These are phyloP conservation scores for Erodium trifolium DNA, from an alignment of 441 rosid species.

Conservation along the genomic window DNA sequence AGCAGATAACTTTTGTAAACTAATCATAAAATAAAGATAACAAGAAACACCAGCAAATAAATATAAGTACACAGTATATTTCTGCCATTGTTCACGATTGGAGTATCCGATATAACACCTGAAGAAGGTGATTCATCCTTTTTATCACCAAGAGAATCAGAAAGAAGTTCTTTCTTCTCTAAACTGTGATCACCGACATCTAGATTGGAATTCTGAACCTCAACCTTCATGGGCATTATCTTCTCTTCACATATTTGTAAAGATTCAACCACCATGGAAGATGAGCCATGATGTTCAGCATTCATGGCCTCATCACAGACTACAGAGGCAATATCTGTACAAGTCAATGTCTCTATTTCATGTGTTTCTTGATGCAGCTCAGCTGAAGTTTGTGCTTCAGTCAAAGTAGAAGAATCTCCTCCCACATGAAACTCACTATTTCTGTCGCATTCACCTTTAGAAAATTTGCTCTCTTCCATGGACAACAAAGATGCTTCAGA, in stretches of 20 bases:
- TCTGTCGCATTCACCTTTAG: conserved; percentile 10
- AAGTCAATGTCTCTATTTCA: neutral
- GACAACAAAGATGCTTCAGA: conserved; percentile 26
- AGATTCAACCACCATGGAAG: conserved; percentile 21
- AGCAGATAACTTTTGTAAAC: neutral
- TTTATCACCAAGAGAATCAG: conserved; percentile 6
- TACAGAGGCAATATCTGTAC: conserved; percentile 18
- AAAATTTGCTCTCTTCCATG: conserved; percentile 22
- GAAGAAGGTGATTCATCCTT: conserved; percentile 19
- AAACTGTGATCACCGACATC: conserved; percentile 19
- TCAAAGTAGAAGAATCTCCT: too few species aligned
- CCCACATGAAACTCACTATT: too few species aligned
- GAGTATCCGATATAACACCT: conserved; percentile 26
- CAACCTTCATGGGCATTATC: conserved; percentile 18
- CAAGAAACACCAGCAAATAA: too few species aligned
- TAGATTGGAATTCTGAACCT: conserved; percentile 13
- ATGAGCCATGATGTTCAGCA: conserved; percentile 16
- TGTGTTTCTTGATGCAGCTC: conserved; percentile 24
- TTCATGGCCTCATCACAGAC: conserved; percentile 11
- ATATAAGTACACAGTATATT: too few species aligned
- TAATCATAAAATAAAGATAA: conserved; percentile 1
- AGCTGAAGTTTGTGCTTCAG: conserved; percentile 20
- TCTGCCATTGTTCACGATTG: conserved; percentile 24
- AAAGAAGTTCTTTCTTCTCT: conserved; percentile 29
- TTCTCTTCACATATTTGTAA: conserved; percentile 19